A percentile compares a stretch with the other conserved stretches of the same genome.
These are phyloP conservation scores for Metschnikowia bowlesiae DNA, from an alignment of 805 yeast genomes.

Conservation along the genomic window DNA sequence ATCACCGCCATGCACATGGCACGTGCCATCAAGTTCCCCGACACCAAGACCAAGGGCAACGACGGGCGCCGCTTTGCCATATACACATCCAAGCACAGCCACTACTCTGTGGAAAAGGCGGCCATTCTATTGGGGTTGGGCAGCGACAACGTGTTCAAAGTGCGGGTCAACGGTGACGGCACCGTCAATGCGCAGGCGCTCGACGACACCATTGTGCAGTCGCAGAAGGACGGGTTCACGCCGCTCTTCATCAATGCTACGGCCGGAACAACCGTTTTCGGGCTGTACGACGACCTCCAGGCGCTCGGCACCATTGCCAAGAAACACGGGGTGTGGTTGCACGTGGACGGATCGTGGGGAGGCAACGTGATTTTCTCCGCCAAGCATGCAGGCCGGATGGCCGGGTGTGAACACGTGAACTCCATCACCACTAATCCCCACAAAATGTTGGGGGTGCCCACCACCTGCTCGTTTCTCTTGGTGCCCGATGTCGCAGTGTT, in stretches of 20 bases:
- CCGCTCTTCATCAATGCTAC: slow-evolving; percentile 79
- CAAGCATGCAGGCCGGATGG: slow-evolving; percentile 40
- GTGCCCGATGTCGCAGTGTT: slow-evolving; percentile 64
- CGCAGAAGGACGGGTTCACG: slow-evolving; percentile 52
- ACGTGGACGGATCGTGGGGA: slow-evolving; percentile 90
- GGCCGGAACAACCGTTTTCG: slow-evolving; percentile 87
- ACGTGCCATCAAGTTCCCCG: slow-evolving; percentile 59
- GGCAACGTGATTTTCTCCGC: slow-evolving; percentile 72
- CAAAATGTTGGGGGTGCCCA: slow-evolving; percentile 85
- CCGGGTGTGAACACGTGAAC: slow-evolving; percentile 64
- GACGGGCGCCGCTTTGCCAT: slow-evolving; percentile 53
- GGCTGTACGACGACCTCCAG: slow-evolving; percentile 69
- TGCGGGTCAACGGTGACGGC: slow-evolving; percentile 54
- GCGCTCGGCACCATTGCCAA: slow-evolving; percentile 53
- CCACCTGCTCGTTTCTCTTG: slow-evolving; percentile 67
- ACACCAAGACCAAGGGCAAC: slow-evolving; percentile 63
- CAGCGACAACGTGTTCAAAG: slow-evolving; percentile 54
- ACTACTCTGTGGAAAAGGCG: slow-evolving; percentile 77
- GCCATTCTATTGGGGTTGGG: slow-evolving; percentile 77
- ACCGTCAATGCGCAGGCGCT: slow-evolving; percentile 49
- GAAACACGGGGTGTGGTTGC: slow-evolving; percentile 64
- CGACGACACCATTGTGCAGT: slow-evolving; percentile 38
- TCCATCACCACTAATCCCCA: slow-evolving; percentile 82
- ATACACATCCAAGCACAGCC: slow-evolving; percentile 68
- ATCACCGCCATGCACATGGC: slow-evolving; percentile 78